Conservation (phyloP, 179 eudicot genomes). For the Patellifolia procumbens region DNA sequence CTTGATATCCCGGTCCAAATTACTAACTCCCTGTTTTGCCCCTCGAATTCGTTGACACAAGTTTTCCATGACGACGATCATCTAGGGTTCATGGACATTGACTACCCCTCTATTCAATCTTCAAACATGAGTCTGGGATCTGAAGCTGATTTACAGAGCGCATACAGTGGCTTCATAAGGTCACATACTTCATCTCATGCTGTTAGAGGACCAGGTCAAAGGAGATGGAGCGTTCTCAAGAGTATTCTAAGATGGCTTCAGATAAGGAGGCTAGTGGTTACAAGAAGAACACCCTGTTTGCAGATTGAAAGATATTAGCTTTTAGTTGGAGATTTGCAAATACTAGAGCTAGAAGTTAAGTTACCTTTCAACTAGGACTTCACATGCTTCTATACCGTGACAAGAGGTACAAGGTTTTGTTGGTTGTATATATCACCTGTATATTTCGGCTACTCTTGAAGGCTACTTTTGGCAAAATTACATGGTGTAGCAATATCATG, state of each 20-base stretch:
- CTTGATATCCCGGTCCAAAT: conserved; percentile 45
- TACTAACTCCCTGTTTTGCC: conserved; percentile 44
- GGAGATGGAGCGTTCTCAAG: conserved; percentile 58
- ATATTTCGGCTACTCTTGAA: neutral
- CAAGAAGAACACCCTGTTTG: conserved; percentile 30
- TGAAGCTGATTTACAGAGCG: conserved; percentile 43
- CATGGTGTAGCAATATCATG: neutral
- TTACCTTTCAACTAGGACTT: conserved; percentile 23
- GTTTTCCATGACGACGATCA: conserved; percentile 51
- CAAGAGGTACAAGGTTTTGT: conserved; percentile 7
- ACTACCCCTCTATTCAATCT: conserved; percentile 44
- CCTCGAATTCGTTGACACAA: conserved; percentile 44
- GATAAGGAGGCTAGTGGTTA: conserved; percentile 52
- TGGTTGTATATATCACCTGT: conserved; percentile 24
- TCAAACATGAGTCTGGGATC: conserved; percentile 41
- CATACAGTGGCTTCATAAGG: conserved; percentile 38
- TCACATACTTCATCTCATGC: conserved; percentile 36
- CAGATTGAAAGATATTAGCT: conserved; percentile 24
- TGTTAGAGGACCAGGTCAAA: conserved; percentile 44
- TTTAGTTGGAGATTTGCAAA: neutral
- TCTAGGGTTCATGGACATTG: conserved; percentile 45
- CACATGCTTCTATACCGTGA: conserved; percentile 23
- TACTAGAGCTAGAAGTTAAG: conserved; percentile 21
- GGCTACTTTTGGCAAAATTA: neutral
- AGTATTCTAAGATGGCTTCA: conserved; percentile 45